Evolutionary conservation across 148 eudicot species (phyloP).

Genomic region (Rhododendron kiyosumense): DNA sequence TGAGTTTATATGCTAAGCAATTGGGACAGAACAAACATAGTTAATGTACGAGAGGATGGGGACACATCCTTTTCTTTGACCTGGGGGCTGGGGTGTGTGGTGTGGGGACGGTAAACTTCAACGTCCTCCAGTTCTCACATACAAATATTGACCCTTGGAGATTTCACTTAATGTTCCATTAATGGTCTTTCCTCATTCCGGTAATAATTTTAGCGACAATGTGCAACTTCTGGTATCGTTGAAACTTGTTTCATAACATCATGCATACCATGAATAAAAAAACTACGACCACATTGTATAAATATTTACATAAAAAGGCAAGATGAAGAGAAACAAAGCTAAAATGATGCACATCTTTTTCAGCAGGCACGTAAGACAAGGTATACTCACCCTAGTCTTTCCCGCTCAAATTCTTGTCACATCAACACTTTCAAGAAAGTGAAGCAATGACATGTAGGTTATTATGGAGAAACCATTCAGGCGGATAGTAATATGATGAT

Average conservation of each 20-base stretch:
- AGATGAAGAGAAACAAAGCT: background rate
- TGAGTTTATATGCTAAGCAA: background rate
- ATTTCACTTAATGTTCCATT: background rate
- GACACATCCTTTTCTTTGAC: background rate
- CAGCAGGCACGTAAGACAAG: background rate
- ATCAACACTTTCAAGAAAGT: constrained; percentile 20
- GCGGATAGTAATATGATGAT: constrained; percentile 41
- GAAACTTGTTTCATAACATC: background rate
- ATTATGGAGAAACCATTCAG: constrained; percentile 39
- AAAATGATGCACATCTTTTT: background rate
- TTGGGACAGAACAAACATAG: background rate
- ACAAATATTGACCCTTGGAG: background rate
- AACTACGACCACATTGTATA: background rate
- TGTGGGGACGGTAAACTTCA: background rate
- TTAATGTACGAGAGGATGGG: background rate
- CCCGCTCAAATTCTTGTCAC: constrained; percentile 3
- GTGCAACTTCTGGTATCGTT: background rate
- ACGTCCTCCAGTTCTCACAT: background rate
- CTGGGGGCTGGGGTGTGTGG: background rate
- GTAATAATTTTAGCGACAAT: background rate
- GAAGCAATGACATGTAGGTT: constrained; percentile 27
- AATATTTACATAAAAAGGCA: background rate
- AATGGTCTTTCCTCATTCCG: background rate
- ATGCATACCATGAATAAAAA: background rate
- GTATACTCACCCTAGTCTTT: background rate